Percentiles rank a stretch among this genome's conserved stretches.
Evolutionary conservation across 2,329 filamentous ascomycete genomes (phyloP).

Genomic region (Aschersonia sp.): DNA sequence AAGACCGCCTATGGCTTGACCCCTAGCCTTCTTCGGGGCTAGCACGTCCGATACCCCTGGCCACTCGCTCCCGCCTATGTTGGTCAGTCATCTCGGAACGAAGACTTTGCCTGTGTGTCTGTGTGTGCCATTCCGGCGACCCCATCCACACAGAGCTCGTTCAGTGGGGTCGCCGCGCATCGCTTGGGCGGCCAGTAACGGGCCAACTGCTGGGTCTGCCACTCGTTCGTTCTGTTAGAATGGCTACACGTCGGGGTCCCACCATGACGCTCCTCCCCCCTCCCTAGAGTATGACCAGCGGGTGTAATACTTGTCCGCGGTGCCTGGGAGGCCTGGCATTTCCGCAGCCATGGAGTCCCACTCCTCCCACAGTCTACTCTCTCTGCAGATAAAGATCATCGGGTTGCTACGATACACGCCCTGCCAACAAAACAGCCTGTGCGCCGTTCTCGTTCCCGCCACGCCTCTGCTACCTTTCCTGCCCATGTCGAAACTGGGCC

Average conservation of each 20-base stretch:
- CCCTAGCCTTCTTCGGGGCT: conserved; percentile 1
- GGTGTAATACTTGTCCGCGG: not conserved
- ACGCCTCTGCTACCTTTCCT: not conserved
- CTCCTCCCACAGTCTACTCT: not conserved
- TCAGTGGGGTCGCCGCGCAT: conserved; percentile 6
- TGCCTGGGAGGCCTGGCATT: not conserved
- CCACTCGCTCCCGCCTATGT: not conserved
- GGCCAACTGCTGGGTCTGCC: conserved; percentile 1
- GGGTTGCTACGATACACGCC: not conserved
- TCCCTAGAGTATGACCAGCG: too few relatives aligned
- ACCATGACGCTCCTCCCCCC: too few relatives aligned
- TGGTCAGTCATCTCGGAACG: conserved; percentile 1
- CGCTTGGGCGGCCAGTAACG: conserved; percentile 2
- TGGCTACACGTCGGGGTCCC: too few relatives aligned
- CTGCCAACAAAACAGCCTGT: not conserved
- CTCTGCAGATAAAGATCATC: not conserved
- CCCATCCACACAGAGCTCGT: not conserved
- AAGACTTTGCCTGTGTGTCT: not conserved
- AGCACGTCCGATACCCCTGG: conserved; percentile 9
- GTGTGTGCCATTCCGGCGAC: not conserved
- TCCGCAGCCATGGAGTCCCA: not conserved
- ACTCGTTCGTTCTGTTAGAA: conserved; percentile 1
- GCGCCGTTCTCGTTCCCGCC: not conserved
- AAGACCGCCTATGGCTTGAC: not conserved
- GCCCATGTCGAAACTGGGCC: not conserved